Conservation (phyloP, 1,139 yeast genomes). For the Protomyces inundatus region DNA sequence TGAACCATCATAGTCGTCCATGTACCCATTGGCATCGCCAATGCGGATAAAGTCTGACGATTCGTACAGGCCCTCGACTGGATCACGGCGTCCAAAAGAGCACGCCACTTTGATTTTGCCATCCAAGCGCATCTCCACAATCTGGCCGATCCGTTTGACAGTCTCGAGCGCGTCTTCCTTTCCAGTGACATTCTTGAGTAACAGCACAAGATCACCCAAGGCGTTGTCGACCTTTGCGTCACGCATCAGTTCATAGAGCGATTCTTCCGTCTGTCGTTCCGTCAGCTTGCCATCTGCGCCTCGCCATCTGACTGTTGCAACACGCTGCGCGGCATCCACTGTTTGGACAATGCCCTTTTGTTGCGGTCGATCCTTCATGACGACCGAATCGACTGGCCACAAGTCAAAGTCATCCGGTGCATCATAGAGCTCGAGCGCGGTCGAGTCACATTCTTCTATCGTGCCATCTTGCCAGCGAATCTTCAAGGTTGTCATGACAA, state of each 20-base stretch:
- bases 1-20: neutral
- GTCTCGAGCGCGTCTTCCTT: too few relatives aligned
- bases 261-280: conserved; percentile 26
- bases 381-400: conserved; percentile 32
- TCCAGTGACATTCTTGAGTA: neutral
- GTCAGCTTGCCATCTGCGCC: neutral
- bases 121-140: neutral
- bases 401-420: conserved; percentile 31
- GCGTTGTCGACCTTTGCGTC: conserved; percentile 27
- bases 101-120: neutral
- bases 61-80: neutral
- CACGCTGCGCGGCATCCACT: conserved; percentile 29
- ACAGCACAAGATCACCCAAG: conserved; percentile 12
- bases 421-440: conserved; percentile 29
- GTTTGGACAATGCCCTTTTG: conserved; percentile 31
- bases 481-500: too few relatives aligned
- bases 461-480: conserved; percentile 30
- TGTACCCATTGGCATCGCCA: neutral
- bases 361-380: conserved; percentile 19
- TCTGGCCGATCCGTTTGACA: neutral
- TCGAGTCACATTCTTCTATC: conserved; percentile 12
- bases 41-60: conserved; percentile 1
- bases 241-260: conserved; percentile 21
- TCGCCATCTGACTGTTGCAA: conserved; percentile 31
- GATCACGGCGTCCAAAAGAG: neutral